These are phyloP conservation scores for Daldinia sp. DNA, from an alignment of 2,329 filamentous ascomycete species.

Conservation along the genomic window DNA sequence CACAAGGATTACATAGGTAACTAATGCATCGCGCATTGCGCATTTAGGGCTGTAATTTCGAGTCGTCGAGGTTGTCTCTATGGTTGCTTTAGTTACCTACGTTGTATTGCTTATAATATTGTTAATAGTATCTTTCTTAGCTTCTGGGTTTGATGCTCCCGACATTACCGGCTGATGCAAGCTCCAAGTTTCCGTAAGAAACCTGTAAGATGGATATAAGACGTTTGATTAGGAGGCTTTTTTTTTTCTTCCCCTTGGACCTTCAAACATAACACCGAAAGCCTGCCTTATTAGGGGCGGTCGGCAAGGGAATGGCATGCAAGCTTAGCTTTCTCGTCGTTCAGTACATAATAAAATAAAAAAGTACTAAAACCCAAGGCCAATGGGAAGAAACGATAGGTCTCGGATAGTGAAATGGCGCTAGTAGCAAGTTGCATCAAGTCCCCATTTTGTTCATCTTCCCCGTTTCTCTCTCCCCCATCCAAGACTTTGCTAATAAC, in stretches of 20 bases:
- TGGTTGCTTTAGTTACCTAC: too few species aligned
- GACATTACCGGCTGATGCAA: slow-evolving; percentile 14
- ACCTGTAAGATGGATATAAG: background rate
- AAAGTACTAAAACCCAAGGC: slow-evolving; percentile 14
- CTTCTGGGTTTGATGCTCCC: background rate
- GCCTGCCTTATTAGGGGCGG: slow-evolving; percentile 5
- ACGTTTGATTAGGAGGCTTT: slow-evolving; percentile 10
- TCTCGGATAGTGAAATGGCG: slow-evolving; percentile 39
- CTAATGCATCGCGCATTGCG: slow-evolving; percentile 14
- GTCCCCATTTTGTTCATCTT: too few species aligned
- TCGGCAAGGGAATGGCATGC: slow-evolving; percentile 26
- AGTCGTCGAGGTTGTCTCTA: slow-evolving; percentile 4
- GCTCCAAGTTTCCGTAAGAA: too few species aligned
- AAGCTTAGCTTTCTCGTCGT: slow-evolving; percentile 33
- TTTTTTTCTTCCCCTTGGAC: background rate
- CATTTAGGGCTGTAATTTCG: slow-evolving; percentile 23
- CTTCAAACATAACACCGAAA: background rate
- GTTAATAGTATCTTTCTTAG: background rate
- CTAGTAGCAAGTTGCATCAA: slow-evolving; percentile 37
- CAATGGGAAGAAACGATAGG: slow-evolving; percentile 35
- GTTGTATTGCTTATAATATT: background rate
- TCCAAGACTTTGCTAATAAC: slow-evolving; percentile 16
- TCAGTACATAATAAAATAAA: too few species aligned
- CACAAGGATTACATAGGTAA: slow-evolving; percentile 22
- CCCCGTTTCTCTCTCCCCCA: too few species aligned